Base-by-base conservation (phyloP, 2,329 filamentous ascomycete species). In the Colletotrichum lini region DNA sequence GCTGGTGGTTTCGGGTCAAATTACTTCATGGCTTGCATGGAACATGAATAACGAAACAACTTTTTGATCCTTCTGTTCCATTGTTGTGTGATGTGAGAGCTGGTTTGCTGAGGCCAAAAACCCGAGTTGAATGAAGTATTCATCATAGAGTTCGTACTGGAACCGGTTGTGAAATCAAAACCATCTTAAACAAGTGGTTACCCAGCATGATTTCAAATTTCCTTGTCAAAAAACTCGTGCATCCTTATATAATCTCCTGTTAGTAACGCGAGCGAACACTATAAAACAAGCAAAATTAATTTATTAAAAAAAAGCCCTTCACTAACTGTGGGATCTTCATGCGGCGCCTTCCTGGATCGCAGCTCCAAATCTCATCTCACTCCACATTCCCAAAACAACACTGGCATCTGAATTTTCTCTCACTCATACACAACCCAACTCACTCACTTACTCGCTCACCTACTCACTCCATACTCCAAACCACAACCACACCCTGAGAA, bases 331-430 rank as follows among this genome's bases (percentile, higher is more conserved):
- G 69, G 59, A 64, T 64, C 47, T 50, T 69, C 40, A 69, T 72
- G 69, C 65, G 26, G 38, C 40, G 65, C 21, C 62, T 62, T 62
- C 57, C 57, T 67, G 57, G 57, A 67, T 58, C 47, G 35, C 69
- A 59, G 44, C 52, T 63, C 69, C 65, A 69, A 30, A 30, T 30
- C 30, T 30, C 30, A 58, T 60, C 38, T 68, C 69, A 68, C 69
- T 72, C 69, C 69, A 72, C 69, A 54, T 59, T 30, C 57, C 65
- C 65, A 63, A 71, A 72, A 69, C 49, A 44, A 10, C 52, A 13
- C 47, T 26, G 38, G 21, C 30, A 30, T 49, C 45, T 58, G 60
- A 59, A 54, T 53, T 72, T 71, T 61, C 58, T 63, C 59, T 8
- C 30, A 30, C 30, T 30, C 30, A 30, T 7, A 30, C 30, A 53